Evolutionary conservation across 805 yeast genomes (phyloP).

Genomic region (Saccharomycopsis selenospora): DNA sequence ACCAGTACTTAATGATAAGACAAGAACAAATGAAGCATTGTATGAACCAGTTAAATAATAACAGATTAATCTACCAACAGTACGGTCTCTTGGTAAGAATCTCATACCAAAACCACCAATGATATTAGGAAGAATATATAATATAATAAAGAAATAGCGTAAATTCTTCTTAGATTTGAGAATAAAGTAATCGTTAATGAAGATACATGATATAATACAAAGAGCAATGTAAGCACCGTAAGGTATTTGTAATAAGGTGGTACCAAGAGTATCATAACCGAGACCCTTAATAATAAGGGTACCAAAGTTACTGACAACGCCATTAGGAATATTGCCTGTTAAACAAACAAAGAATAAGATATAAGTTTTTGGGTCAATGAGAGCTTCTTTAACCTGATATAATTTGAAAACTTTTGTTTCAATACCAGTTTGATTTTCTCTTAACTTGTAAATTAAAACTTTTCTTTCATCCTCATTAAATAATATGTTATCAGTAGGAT

Average conservation of each 20-base stretch:
- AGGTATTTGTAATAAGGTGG: slow-evolving; percentile 41
- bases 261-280: slow-evolving; percentile 33
- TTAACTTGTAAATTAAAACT: slow-evolving; percentile 13
- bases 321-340: slow-evolving; percentile 30
- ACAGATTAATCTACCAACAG: slow-evolving; percentile 23
- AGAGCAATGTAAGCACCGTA: slow-evolving; percentile 32
- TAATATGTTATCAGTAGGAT: slow-evolving; percentile 11
- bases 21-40: slow-evolving; percentile 33
- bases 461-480: slow-evolving; percentile 16
- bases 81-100: slow-evolving; percentile 32
- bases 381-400: slow-evolving; percentile 38
- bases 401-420: slow-evolving; percentile 34
- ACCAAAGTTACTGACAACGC: slow-evolving; percentile 29
- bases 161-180: slow-evolving; percentile 37
- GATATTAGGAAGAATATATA: slow-evolving; percentile 25
- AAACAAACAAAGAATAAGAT: slow-evolving; percentile 26
- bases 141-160: slow-evolving; percentile 29
- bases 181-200: slow-evolving; percentile 49
- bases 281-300: slow-evolving; percentile 30
- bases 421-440: slow-evolving; percentile 37
- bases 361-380: slow-evolving; percentile 35
- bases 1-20: slow-evolving; percentile 34
- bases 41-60: slow-evolving; percentile 27
- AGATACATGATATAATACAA: slow-evolving; percentile 30
- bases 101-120: slow-evolving; percentile 38